phyloP scores from a whole-genome alignment of 2,329 filamentous ascomycete genomes.

The Lachnellula suecica region DNA sequence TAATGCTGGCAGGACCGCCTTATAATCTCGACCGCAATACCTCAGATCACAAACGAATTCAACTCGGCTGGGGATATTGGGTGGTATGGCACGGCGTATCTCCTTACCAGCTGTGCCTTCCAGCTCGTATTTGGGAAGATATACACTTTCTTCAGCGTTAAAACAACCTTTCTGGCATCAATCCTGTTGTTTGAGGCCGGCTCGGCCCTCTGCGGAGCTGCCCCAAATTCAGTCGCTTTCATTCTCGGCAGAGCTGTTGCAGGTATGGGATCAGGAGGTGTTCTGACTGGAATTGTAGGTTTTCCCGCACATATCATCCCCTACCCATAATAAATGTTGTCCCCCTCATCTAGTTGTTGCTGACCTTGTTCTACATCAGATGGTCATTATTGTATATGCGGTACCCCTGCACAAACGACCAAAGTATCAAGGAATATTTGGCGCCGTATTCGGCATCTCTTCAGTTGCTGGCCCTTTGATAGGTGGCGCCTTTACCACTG shows the following conservation, averaged over 20 bases:
- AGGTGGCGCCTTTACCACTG: conserved; percentile 33
- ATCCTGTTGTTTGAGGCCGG: conserved; percentile 27
- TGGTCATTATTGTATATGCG: conserved; percentile 17
- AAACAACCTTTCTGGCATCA: conserved; percentile 27
- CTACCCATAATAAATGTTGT: too few relatives aligned
- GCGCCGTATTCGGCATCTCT: conserved; percentile 21
- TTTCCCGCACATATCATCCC: too few relatives aligned
- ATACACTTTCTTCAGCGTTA: conserved; percentile 42
- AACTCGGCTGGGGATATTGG: conserved; percentile 52
- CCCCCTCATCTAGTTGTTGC: not conserved
- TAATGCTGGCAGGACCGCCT: conserved; percentile 1
- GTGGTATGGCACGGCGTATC: conserved; percentile 55
- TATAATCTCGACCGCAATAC: conserved; percentile 36
- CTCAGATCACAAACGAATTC: conserved; percentile 49
- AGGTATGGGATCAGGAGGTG: conserved; percentile 22
- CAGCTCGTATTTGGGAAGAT: conserved; percentile 53
- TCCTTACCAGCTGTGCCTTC: conserved; percentile 46
- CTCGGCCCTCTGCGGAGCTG: conserved; percentile 21
- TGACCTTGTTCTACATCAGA: conserved; percentile 10
- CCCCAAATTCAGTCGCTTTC: conserved; percentile 23
- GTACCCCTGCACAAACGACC: conserved; percentile 19
- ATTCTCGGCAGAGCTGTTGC: conserved; percentile 27
- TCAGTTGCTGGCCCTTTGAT: conserved; percentile 30
- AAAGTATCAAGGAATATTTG: conserved; percentile 24
- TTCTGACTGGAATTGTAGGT: conserved; percentile 19